Evolutionary conservation across 1,139 yeast species (phyloP).

Genomic region (Yamadazyma sp.): DNA sequence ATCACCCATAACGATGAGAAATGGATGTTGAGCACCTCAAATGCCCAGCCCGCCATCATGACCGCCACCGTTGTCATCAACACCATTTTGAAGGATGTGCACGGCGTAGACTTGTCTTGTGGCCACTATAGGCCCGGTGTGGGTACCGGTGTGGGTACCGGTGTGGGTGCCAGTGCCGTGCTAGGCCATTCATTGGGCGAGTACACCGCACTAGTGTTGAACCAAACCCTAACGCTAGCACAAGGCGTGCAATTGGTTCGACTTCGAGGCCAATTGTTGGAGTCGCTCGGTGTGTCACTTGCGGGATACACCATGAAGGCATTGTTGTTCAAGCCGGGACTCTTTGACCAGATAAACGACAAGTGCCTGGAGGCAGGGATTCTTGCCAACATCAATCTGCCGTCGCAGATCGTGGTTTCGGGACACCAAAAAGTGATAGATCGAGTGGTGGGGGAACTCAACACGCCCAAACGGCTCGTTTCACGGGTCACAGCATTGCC

Average conservation of each 20-base stretch:
- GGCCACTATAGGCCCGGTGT: too few relatives aligned
- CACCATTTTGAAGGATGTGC: constrained; percentile 23
- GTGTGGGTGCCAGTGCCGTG: constrained; percentile 18
- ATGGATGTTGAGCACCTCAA: constrained; percentile 40
- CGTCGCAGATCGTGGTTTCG: constrained; percentile 43
- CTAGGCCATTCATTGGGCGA: constrained; percentile 67
- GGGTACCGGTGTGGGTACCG: background rate
- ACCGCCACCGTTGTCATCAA: constrained; percentile 44
- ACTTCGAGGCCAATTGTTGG: constrained; percentile 54
- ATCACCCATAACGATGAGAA: constrained; percentile 17
- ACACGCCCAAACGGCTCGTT: constrained; percentile 18
- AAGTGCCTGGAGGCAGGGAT: constrained; percentile 22
- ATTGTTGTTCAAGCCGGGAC: constrained; percentile 24
- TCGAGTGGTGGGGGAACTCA: constrained; percentile 19
- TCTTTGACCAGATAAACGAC: constrained; percentile 20
- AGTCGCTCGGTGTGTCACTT: constrained; percentile 15
- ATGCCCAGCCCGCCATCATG: constrained; percentile 65
- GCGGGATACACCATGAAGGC: constrained; percentile 39
- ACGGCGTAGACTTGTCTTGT: constrained; percentile 2
- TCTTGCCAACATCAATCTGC: constrained; percentile 46
- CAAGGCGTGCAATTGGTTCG: constrained; percentile 51
- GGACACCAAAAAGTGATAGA: constrained; percentile 31
- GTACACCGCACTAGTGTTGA: constrained; percentile 48
- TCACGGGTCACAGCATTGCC: constrained; percentile 35
- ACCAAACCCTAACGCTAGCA: constrained; percentile 37